Percentiles rank a stretch among this genome's conserved stretches.
These are phyloP conservation scores for Porcisia hertigi DNA, from an alignment of 208 protist genomes.

Conservation along the genomic window DNA sequence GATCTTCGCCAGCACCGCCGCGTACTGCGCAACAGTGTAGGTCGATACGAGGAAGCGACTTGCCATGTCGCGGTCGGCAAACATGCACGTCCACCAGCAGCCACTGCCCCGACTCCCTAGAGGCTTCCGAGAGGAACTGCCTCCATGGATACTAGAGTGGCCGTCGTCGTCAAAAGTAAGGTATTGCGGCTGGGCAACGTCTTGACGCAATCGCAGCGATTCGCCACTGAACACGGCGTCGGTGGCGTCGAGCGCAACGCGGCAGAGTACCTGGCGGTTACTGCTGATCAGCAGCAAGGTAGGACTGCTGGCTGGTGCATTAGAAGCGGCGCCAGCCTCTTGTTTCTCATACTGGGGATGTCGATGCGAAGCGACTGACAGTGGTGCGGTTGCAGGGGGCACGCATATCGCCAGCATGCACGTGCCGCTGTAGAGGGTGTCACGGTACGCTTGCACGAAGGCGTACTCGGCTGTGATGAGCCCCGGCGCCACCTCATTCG, in stretches of 20 bases:
- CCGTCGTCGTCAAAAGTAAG: slow-evolving; percentile 14
- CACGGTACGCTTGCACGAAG: slow-evolving; percentile 54
- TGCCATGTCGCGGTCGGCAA: slow-evolving; percentile 26
- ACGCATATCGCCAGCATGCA: slow-evolving; percentile 62
- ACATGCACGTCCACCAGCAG: slow-evolving; percentile 39
- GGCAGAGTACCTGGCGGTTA: slow-evolving; percentile 29
- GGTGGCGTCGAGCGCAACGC: slow-evolving; percentile 13
- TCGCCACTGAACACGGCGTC: slow-evolving; percentile 7
- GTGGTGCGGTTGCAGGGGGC: slow-evolving; percentile 18
- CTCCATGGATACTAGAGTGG: background rate
- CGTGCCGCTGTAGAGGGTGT: slow-evolving; percentile 38
- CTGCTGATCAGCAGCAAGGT: slow-evolving; percentile 21
- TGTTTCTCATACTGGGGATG: background rate
- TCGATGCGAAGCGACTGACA: slow-evolving; percentile 6
- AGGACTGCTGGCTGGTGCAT: background rate
- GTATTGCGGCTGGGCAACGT: slow-evolving; percentile 18
- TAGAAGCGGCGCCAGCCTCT: background rate
- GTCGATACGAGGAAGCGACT: slow-evolving; percentile 46
- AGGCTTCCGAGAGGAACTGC: background rate
- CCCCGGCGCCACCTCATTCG: background rate
- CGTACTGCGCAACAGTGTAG: slow-evolving; percentile 43
- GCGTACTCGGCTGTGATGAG: slow-evolving; percentile 49
- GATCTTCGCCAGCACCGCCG: slow-evolving; percentile 11
- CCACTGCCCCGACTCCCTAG: background rate
- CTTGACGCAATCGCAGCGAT: slow-evolving; percentile 20